Evolutionary conservation across 495 filamentous ascomycete species (phyloP), one percentile per base, ranked within the genome.

Genomic region (Wilcoxina mikolae): DNA sequence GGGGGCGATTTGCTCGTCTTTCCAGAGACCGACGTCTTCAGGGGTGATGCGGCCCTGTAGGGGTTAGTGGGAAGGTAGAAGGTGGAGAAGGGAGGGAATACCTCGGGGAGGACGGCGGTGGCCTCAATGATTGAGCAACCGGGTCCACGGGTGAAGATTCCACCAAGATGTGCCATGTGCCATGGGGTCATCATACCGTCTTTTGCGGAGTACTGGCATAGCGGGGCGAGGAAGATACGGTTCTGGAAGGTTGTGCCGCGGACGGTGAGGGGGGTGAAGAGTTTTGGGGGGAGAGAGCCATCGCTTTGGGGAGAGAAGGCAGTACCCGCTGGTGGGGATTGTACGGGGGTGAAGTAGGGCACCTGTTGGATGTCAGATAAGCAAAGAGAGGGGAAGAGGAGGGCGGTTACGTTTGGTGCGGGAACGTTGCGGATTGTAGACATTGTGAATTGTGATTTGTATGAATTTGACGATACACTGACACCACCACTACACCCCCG

Each of bases 101-200:
- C 46, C 49, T 87, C 73, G 5, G 84, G 72, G 0, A 72, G 64
- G 5, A 90, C 82, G 23, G 77, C 74, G 0, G 83, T 85, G 11
- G 84, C 83, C 68, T 91, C 85, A 27, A 87, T 73, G 56, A 87
- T 78, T 42, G 78, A 65, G 7, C 86, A 69, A 1, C 78, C 82
- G 0, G 82, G 75, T 5, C 85, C 85, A n/a, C 80, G 76, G 56
- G 73, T 70, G 28, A 76, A 73, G 52, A 83, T 80, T 20, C 74
- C 76, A 22, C 72, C 73, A 7, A 72, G 66, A 53, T 75, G 72
- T 10, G 67, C 51, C 17, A 56, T 47, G 68, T 85, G 81, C 79
- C 79, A 85, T 23, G 72, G 58, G 0, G 79, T 82, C 58, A 76
- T 69, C 54, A 77, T 74, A 46, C 80, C 80, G 57, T 82, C 73